Evolutionary conservation across 139 green algal species (phyloP).

Genomic region (Auxenochlorella pyrenoidosa): DNA sequence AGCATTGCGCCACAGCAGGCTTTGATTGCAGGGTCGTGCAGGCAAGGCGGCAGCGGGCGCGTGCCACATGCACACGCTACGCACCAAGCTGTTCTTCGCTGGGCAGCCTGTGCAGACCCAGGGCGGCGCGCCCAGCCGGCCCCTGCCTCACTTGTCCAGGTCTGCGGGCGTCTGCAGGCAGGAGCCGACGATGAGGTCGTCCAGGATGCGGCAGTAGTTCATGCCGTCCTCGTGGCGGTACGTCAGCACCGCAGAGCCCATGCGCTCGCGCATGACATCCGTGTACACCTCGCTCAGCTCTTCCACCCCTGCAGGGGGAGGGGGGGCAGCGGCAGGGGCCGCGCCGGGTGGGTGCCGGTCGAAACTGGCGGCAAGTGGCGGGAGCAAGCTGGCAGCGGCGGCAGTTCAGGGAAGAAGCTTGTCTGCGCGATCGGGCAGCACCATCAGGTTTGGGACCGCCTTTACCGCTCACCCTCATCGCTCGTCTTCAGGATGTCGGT

Average conservation of each 20-base stretch:
- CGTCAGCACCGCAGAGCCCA: constrained; percentile 75
- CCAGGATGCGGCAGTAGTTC: constrained; percentile 88
- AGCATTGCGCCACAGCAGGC: not conserved
- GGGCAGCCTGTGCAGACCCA: not conserved
- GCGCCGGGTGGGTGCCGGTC: not conserved
- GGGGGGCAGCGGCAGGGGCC: no score
- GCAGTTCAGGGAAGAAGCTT: not conserved
- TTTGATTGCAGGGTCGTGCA: not conserved
- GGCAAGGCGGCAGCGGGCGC: not conserved
- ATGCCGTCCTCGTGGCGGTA: constrained; percentile 93
- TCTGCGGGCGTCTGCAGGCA: constrained; percentile 87
- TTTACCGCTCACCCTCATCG: constrained; percentile 25
- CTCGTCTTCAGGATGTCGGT: constrained; percentile 16
- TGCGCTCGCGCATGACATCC: constrained; percentile 84
- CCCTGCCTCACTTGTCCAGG: constrained; percentile 62
- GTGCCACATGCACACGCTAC: not conserved
- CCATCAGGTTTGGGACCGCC: no score
- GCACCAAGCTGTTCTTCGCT: no score
- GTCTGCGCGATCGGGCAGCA: not conserved
- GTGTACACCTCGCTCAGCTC: constrained; percentile 81
- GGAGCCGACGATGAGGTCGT: constrained; percentile 93
- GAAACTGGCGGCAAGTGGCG: not conserved
- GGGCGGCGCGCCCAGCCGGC: not conserved
- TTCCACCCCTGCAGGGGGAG: constrained; percentile 31
- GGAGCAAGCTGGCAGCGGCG: not conserved